Evolutionary conservation across 2,329 filamentous ascomycete genomes (phyloP).

Genomic region (Davidsoniella virescens): DNA sequence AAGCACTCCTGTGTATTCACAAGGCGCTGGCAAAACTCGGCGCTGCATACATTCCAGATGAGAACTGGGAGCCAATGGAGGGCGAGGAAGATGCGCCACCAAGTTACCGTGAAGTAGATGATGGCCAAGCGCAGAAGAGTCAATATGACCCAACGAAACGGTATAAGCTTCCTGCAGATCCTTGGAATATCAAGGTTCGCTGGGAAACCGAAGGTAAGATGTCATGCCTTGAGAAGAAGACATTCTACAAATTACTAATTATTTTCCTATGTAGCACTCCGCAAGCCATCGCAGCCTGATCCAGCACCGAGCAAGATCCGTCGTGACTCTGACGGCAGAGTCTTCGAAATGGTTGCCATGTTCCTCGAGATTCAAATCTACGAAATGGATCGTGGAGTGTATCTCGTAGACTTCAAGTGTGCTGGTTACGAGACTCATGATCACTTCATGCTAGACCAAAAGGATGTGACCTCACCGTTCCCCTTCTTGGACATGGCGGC

Average conservation of each 20-base stretch:
- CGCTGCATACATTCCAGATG: constrained; percentile 66
- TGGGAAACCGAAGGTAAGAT: constrained; percentile 66
- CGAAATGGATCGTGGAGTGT: constrained; percentile 80
- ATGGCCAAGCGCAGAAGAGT: constrained; percentile 23
- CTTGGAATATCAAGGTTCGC: constrained; percentile 85
- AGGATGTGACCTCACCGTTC: constrained; percentile 88
- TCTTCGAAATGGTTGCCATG: constrained; percentile 59
- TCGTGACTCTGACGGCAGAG: constrained; percentile 21
- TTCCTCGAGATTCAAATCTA: constrained; percentile 95
- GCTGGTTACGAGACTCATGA: constrained; percentile 78
- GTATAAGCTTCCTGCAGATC: constrained; percentile 80
- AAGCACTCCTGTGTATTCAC: constrained; percentile 90
- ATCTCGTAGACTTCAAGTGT: constrained; percentile 96
- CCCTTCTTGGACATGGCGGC: constrained; percentile 91
- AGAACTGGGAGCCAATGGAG: constrained; percentile 36
- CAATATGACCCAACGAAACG: constrained; percentile 36
- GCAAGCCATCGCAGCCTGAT: constrained; percentile 7
- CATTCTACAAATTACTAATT: background rate
- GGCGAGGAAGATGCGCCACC: constrained; percentile 25
- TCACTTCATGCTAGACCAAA: constrained; percentile 67
- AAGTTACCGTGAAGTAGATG: constrained; percentile 26
- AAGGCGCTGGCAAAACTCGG: constrained; percentile 77
- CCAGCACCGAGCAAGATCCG: constrained; percentile 6
- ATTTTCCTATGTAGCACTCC: constrained; percentile 3
- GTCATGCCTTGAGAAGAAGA: background rate